These are phyloP conservation scores for Taphrina flavorubra DNA, from an alignment of 1,139 yeast species.

Conservation along the genomic window DNA sequence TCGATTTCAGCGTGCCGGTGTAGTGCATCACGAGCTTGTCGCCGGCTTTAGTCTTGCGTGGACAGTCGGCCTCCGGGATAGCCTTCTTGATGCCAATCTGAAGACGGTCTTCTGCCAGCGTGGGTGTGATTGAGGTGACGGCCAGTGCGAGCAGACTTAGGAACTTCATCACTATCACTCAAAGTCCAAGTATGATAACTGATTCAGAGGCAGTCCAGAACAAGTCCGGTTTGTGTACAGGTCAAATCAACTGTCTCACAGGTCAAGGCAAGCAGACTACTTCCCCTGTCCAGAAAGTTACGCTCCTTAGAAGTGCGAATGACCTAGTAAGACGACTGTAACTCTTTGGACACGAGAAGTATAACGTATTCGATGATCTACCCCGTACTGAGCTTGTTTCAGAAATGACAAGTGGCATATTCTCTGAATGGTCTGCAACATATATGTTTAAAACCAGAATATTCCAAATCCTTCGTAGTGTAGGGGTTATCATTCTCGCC, in stretches of 20 bases:
- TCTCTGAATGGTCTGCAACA: background rate
- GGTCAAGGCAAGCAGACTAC: too few relatives aligned
- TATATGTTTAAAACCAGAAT: background rate
- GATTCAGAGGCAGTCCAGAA: background rate
- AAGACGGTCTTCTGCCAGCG: slow-evolving; percentile 22
- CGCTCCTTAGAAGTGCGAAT: too few relatives aligned
- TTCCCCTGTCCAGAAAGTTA: too few relatives aligned
- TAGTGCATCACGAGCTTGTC: slow-evolving; percentile 94
- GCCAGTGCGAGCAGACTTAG: slow-evolving; percentile 6
- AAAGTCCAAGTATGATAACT: background rate
- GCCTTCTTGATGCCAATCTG: slow-evolving; percentile 39
- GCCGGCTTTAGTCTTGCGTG: slow-evolving; percentile 75
- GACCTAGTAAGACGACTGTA: too few relatives aligned
- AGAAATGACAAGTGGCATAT: slow-evolving; percentile 3
- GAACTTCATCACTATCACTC: background rate
- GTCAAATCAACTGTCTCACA: too few relatives aligned
- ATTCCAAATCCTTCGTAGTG: slow-evolving; percentile 28
- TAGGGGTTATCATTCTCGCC: slow-evolving; percentile 39
- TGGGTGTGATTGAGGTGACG: slow-evolving; percentile 4
- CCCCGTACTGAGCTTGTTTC: background rate
- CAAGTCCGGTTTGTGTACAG: too few relatives aligned
- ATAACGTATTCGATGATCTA: too few relatives aligned
- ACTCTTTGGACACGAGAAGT: too few relatives aligned
- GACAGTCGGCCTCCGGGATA: slow-evolving; percentile 28
- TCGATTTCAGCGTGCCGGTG: slow-evolving; percentile 87